phyloP scores from a whole-genome alignment of 176 grass and related monocot species.

The Triticum turgidum region DNA sequence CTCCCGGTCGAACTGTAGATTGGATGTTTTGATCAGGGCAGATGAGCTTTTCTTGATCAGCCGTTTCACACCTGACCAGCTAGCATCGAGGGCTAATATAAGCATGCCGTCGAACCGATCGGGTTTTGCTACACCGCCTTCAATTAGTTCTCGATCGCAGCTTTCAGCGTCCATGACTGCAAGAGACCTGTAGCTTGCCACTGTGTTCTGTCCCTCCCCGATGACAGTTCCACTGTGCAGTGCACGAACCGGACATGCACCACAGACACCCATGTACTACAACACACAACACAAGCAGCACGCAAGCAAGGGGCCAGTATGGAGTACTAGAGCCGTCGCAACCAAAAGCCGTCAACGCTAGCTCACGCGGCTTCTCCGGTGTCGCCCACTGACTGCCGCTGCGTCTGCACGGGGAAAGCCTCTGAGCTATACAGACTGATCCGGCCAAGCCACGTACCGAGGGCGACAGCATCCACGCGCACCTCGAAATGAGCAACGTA shows the following conservation, averaged over 20 bases:
- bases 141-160: conserved; percentile 13
- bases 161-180: conserved; percentile 32
- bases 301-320: neutral
- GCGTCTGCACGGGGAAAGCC: neutral
- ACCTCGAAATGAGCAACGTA: conserved; percentile 13
- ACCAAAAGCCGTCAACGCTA: conserved; percentile 15
- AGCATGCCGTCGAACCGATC: neutral
- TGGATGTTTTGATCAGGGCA: neutral
- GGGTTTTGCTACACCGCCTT: neutral
- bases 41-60: neutral
- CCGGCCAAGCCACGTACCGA: neutral
- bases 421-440: neutral
- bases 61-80: neutral
- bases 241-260: conserved; percentile 14
- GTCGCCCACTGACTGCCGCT: conserved; percentile 15
- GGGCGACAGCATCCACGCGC: neutral
- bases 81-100: neutral
- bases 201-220: conserved; percentile 20
- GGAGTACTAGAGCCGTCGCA: conserved; percentile 8
- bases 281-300: conserved; percentile 13
- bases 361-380: conserved; percentile 33
- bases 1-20: neutral
- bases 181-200: conserved; percentile 43
- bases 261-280: conserved; percentile 24
- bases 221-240: conserved; percentile 30